Base-by-base conservation (phyloP, 2,329 filamentous ascomycete genomes). In the Paraconiothyrium sp. region DNA sequence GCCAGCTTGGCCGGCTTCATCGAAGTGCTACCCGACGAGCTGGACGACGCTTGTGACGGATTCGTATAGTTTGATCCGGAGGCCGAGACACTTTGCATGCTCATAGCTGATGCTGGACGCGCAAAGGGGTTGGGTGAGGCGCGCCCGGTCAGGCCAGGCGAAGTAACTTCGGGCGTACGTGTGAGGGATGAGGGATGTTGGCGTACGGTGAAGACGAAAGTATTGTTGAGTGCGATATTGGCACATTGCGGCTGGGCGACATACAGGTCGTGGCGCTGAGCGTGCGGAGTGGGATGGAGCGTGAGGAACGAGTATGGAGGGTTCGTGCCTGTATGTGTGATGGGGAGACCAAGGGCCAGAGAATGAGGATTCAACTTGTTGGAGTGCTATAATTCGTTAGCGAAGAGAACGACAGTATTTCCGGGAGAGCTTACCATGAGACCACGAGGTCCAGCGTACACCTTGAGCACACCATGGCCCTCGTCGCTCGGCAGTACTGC, bases 251-350 rank as follows among this genome's bases (percentile, higher is more conserved):
- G 95, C 75, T 98, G 95, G 48, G 94, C 92, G 65, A 99, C 92
- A 78, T 99, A 99, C 61, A 99, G 89, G 76, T 99, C 95, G 78
- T 99, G 94, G 46, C 94, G 89, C 75, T 97, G 93, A n/a, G 95
- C 95, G 77, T 99, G 95, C 9, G 95, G 95, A 2, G 95, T 99
- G 8, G 96, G 96, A 76, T 99, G 95, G 4, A 95, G 89, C 43
- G 90, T 91, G 49, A 97, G 86, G 78, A 98, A 99, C 61, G 97
- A 93, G 78, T 97, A 99, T 0, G 92, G 88, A 3, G 95, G 95
- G 74, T 99, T 99, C 70, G 94, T 91, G 62, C 95, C 95, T 0
- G 89, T 90, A 78, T 99, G 95, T 41, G 93, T 87, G 55, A 99
- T 89, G 0, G 95, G 94, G n/a, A 99, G 81, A 3, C 93, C 89